Base-by-base conservation (phyloP, 2,329 filamentous ascomycete genomes). In the Colletotrichum lini region DNA sequence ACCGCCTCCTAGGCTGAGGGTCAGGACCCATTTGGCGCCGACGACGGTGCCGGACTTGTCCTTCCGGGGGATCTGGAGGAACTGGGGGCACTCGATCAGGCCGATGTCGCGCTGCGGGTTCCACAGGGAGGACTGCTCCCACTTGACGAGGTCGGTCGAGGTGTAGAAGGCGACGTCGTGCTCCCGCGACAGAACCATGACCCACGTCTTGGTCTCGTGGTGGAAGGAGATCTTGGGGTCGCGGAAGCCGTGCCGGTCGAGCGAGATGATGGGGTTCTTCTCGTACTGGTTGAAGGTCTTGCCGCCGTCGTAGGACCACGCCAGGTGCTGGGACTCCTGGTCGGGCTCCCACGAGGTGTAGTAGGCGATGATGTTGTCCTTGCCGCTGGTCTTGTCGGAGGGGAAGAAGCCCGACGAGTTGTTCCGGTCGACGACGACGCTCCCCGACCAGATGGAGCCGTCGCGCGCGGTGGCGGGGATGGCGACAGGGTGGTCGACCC, bases 361-460 rank as follows among this genome's bases (percentile, higher is more conserved):
- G 67, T 81, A 80, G 23, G 90, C 91, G 2, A 93, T 87, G 6
- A 92, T 88, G 4, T 72, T 72, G 42, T 72, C 70, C 42, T 72
- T 66, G 18, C 89, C 89, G 67, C 89, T 50, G n/a, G 70, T 87
- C n/a, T 82, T 76, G 75, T 89, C 88, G 58, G 86, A 82, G 0
- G 86, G 87, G 73, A 92, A 92, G 81, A 92, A 90, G 1, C 90
- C 90, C 16, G 89, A 91, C 0, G 90, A 91, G 76, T 93, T 92
- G 76, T 92, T 88, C 13, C 78, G 78, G 75, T 93, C 91, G 26
- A 90, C 80, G 0, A 92, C 89, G 8, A 83, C 85, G 58, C 87
- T 90, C 30, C 89, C 87, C 0, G 85, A 86, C 73, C 86, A 89
- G 53, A 88, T 84, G 65, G 80, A 84, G 15, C 82, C 79, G 0